A percentile compares a stretch with the other conserved stretches of the same genome.
These are phyloP conservation scores for Xylariaceae sp. DNA, from an alignment of 2,329 filamentous ascomycete species.

Conservation along the genomic window DNA sequence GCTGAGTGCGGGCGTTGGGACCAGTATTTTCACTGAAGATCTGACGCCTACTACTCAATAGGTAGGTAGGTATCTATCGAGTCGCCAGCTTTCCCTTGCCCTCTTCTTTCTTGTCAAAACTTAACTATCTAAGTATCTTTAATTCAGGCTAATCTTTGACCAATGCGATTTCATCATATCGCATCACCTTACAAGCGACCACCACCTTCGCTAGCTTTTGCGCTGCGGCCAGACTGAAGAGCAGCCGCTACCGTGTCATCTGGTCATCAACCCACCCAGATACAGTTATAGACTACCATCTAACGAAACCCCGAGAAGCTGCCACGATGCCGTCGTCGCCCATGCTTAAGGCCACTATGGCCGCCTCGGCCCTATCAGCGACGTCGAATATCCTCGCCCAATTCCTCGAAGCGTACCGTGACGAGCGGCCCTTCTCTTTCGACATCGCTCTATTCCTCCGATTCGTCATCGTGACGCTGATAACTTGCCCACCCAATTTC, in stretches of 20 bases:
- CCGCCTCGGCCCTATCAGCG: slow-evolving; percentile 48
- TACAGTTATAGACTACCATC: background rate
- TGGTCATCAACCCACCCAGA: background rate
- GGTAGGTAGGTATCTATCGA: too few species aligned
- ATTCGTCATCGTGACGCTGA: slow-evolving; percentile 50
- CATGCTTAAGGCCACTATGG: slow-evolving; percentile 50
- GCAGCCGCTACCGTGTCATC: background rate
- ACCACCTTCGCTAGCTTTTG: slow-evolving; percentile 6
- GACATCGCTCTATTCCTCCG: slow-evolving; percentile 47
- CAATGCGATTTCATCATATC: slow-evolving; percentile 11
- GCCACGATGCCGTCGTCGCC: slow-evolving; percentile 44
- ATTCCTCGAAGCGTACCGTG: slow-evolving; percentile 46
- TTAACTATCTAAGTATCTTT: too few species aligned
- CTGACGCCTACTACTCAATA: too few species aligned
- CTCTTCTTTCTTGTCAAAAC: too few species aligned
- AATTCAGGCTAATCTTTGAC: background rate
- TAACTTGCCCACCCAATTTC: slow-evolving; percentile 55
- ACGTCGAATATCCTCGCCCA: slow-evolving; percentile 54
- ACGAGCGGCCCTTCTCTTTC: slow-evolving; percentile 39
- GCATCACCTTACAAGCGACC: slow-evolving; percentile 6
- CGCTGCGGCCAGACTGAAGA: slow-evolving; percentile 16
- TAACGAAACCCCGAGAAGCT: background rate
- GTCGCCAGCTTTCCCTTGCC: too few species aligned
- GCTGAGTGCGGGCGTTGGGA: too few species aligned
- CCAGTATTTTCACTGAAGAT: too few species aligned